A percentile compares a stretch with the other conserved stretches of the same genome.
phyloP scores from a whole-genome alignment of 768 basidiomycete species.

The Mycena vulgaris region DNA sequence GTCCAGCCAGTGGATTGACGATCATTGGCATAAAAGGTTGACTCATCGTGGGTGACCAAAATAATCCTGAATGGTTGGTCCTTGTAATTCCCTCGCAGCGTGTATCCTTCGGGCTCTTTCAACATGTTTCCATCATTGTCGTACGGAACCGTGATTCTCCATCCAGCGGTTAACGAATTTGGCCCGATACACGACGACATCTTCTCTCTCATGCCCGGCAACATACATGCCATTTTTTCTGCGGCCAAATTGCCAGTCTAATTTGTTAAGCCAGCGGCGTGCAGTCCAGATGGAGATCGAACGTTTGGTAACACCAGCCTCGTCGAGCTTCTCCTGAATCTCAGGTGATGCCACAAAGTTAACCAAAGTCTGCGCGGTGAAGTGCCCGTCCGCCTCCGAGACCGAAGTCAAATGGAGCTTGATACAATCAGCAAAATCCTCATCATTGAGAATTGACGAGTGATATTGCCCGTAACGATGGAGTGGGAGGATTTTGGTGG shows the following conservation, averaged over 20 bases:
- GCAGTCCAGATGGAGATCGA: too few species aligned
- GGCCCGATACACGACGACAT: constrained; percentile 32
- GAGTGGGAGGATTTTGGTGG: too few species aligned
- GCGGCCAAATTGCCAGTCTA: constrained; percentile 5
- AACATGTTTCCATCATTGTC: constrained; percentile 24
- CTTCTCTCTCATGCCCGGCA: background rate
- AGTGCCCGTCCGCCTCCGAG: background rate
- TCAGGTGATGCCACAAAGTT: constrained; percentile 4
- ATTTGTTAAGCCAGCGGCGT: constrained; percentile 39
- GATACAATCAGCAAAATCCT: too few species aligned
- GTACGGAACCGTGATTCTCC: constrained; percentile 21
- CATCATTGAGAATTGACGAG: too few species aligned
- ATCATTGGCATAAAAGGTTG: constrained; percentile 50
- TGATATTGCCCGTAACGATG: too few species aligned
- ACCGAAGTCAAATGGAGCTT: too few species aligned
- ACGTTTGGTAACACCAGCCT: background rate
- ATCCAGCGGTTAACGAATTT: constrained; percentile 23
- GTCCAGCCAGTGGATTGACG: constrained; percentile 41
- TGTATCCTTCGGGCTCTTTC: constrained; percentile 6
- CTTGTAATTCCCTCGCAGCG: background rate
- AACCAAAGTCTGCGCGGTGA: constrained; percentile 1
- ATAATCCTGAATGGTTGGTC: constrained; percentile 33
- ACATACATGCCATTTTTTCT: too few species aligned
- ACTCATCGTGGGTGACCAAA: constrained; percentile 45
- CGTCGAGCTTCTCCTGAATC: background rate